Percentiles rank a stretch among this genome's conserved stretches.
Conservation (phyloP, 2,329 filamentous ascomycete species). For the Neophaeococcomyces mojaviensis region DNA sequence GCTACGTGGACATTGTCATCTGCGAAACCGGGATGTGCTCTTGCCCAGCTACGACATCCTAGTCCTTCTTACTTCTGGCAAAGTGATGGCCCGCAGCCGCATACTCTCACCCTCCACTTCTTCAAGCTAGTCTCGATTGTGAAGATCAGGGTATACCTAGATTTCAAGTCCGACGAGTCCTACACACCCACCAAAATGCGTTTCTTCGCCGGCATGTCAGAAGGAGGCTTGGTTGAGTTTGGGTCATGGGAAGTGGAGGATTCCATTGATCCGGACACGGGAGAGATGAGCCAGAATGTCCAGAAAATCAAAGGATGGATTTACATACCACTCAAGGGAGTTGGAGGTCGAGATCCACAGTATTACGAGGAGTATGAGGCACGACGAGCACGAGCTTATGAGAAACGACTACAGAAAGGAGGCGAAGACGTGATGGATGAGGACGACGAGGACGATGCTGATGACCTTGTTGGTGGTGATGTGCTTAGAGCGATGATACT, state of each 20-base stretch:
- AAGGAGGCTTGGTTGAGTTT: slow-evolving; percentile 87
- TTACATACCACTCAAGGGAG: slow-evolving; percentile 64
- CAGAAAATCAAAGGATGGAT: slow-evolving; percentile 65
- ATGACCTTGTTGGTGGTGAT: slow-evolving; percentile 47
- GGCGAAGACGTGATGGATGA: slow-evolving; percentile 13
- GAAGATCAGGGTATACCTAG: slow-evolving; percentile 55
- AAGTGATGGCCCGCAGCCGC: slow-evolving; percentile 58
- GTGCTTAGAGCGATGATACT: slow-evolving; percentile 82
- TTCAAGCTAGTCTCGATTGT: slow-evolving; percentile 46
- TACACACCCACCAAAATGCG: slow-evolving; percentile 93
- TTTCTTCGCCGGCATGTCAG: slow-evolving; percentile 80
- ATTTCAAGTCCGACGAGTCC: slow-evolving; percentile 87
- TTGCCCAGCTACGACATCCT: slow-evolving; percentile 52
- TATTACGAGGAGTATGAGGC: slow-evolving; percentile 18
- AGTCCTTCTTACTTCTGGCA: slow-evolving; percentile 56
- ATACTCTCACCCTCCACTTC: slow-evolving; percentile 58
- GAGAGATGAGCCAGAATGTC: slow-evolving; percentile 20
- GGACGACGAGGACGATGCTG: slow-evolving; percentile 24
- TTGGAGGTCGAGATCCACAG: slow-evolving; percentile 41
- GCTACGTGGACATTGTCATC: slow-evolving; percentile 60
- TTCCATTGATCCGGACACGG: slow-evolving; percentile 39
- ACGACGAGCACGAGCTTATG: slow-evolving; percentile 13
- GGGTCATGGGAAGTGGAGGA: slow-evolving; percentile 68
- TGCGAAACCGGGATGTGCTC: slow-evolving; percentile 55
- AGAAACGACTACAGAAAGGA: slow-evolving; percentile 16